Base-by-base conservation (phyloP, 1,284 basidiomycete species). In the Melanopsichium pennsylvanicum region DNA sequence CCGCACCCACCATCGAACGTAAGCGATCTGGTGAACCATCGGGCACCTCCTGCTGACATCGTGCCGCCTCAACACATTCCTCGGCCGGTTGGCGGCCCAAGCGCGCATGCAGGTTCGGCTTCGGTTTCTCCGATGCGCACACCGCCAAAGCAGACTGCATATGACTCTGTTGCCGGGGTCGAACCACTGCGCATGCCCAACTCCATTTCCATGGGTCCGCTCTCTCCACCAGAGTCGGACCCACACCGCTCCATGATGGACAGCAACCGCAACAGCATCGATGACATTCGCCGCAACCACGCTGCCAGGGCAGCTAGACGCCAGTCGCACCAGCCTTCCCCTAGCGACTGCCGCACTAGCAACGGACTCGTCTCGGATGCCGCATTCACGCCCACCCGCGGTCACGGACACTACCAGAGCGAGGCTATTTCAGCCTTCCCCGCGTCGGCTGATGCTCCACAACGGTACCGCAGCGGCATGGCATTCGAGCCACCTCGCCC, bases 31-130 rank as follows among this genome's bases (percentile, higher is more conserved):
- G 50, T 35, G 2, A 55, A 62, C 19, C 41, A 45, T 19, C 62
- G 57, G 11, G 52, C 45, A 26, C 40, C 48, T n/a, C 8, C 27
- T 13, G 33, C 38, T n/a, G 42, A 55, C 15, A 32, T 23, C 21
- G 25, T 75, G 23, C 71, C 73, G 9, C 64, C 69, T 21, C 73
- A 75, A 44, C 73, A 75, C 50, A 71, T 75, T 43, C 72, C 73
- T 19, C 60, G 73, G 6, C 68, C 61, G 2, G 31, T 70, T 5
- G 32, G 29, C n/a, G 43, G 44, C 26, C 45, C 51, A 6, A 32
- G 32, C 8, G 25, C 33, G 29, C 21, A 47, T 5, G 29, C 26
- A 15, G 38, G 47, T 11, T 18, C 39, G n/a, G 42, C 35, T 4
- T 63, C 66, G 2, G 29, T 47, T 27, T 47, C 63, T 5, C 23